A percentile compares a stretch with the other conserved stretches of the same genome.
These are phyloP conservation scores for Exophiala calicioides DNA, from an alignment of 2,329 filamentous ascomycete species.

Conservation along the genomic window DNA sequence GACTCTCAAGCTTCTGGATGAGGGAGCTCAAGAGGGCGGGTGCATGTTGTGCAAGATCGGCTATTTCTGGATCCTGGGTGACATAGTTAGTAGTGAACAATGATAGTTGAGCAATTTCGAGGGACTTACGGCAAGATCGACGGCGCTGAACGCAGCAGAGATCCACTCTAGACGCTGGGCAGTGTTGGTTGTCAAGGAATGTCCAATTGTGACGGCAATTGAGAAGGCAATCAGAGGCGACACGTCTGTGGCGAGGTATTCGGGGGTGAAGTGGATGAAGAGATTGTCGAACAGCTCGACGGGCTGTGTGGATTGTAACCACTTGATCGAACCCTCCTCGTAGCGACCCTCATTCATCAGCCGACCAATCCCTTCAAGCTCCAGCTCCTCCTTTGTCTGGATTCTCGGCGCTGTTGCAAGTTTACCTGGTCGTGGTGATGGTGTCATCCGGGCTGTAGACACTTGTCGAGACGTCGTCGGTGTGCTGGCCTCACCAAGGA, in stretches of 20 bases:
- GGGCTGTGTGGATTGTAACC: constrained; percentile 63
- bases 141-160: constrained; percentile 54
- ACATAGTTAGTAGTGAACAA: constrained; percentile 11
- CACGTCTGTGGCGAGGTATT: constrained; percentile 54
- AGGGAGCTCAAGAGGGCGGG: constrained; percentile 38
- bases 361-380: constrained; percentile 44
- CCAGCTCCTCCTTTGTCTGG: constrained; percentile 39
- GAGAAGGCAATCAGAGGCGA: constrained; percentile 61
- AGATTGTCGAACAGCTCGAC: constrained; percentile 63
- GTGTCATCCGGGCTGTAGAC: constrained; percentile 23
- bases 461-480: constrained; percentile 31
- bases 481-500: constrained; percentile 30
- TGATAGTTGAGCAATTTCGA: neutral
- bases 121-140: constrained; percentile 54
- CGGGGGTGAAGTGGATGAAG: constrained; percentile 59
- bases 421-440: constrained; percentile 29
- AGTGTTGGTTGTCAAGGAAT: constrained; percentile 55
- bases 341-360: constrained; percentile 43
- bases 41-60: constrained; percentile 29
- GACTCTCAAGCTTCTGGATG: constrained; percentile 56
- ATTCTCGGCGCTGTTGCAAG: constrained; percentile 18
- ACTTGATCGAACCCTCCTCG: constrained; percentile 53
- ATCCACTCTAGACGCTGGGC: constrained; percentile 61
- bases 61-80: constrained; percentile 30
- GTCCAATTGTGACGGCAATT: constrained; percentile 63